A percentile compares a stretch with the other conserved stretches of the same genome.
These are phyloP conservation scores for Phialophora verrucosa DNA, from an alignment of 2,329 filamentous ascomycete genomes.

Conservation along the genomic window DNA sequence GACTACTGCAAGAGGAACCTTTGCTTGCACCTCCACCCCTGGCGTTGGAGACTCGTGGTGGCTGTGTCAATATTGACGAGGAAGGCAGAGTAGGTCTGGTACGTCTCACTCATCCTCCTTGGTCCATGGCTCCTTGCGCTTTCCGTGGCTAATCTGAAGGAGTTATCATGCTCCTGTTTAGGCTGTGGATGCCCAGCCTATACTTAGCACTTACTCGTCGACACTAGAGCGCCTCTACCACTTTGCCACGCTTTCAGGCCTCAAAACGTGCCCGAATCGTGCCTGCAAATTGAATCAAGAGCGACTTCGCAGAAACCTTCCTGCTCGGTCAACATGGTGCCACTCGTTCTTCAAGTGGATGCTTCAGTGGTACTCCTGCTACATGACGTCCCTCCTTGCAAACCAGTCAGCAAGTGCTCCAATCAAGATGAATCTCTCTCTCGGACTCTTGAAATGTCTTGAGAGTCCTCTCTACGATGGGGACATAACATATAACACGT, in stretches of 20 bases:
- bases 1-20: neutral
- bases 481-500: neutral
- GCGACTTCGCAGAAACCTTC: neutral
- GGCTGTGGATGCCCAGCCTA: neutral
- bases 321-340: slow-evolving; percentile 12
- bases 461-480: neutral
- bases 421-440: slow-evolving; percentile 6
- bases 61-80: neutral
- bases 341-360: slow-evolving; percentile 13
- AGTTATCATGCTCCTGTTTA: neutral
- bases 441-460: slow-evolving; percentile 5
- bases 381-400: neutral
- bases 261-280: slow-evolving; percentile 2
- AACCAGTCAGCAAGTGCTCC: neutral
- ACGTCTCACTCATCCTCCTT: neutral
- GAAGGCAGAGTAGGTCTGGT: neutral
- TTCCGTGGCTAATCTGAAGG: no score
- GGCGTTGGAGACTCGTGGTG: neutral
- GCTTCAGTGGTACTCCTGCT: slow-evolving; percentile 13
- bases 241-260: neutral
- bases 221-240: slow-evolving; percentile 16
- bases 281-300: slow-evolving; percentile 4
- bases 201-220: neutral
- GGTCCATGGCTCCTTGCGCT: no score
- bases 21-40: neutral